Conservation (phyloP, 305 asterid species). For the Caryopteris hybrid region DNA sequence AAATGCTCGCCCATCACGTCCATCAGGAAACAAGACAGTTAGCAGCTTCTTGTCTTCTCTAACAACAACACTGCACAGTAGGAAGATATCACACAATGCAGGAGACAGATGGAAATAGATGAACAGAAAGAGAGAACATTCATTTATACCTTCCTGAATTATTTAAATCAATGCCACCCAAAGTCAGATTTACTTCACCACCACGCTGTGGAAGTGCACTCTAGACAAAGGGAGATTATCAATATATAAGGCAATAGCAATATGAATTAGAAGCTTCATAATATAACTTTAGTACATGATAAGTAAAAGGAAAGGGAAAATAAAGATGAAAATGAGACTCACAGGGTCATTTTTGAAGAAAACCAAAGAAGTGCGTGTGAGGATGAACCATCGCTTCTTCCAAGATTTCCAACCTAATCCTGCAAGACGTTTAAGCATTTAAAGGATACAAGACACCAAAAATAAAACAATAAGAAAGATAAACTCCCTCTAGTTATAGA, state of each 20-base stretch:
- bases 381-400: conserved; percentile 97
- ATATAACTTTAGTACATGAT: conserved; percentile 1
- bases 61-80: conserved; percentile 79
- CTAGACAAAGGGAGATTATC: conserved; percentile 31
- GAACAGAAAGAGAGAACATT: background rate
- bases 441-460: conserved; percentile 13
- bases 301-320: conserved; percentile 8
- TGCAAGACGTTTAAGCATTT: conserved; percentile 39
- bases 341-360: conserved; percentile 96
- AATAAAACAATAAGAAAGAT: too few relatives aligned
- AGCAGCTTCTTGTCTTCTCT: conserved; percentile 97
- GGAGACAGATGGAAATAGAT: conserved; percentile 10
- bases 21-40: conserved; percentile 97
- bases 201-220: conserved; percentile 92
- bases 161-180: conserved; percentile 96
- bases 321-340: conserved; percentile 34
- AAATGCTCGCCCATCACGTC: conserved; percentile 97
- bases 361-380: conserved; percentile 92
- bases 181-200: conserved; percentile 90
- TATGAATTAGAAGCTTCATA: conserved; percentile 1
- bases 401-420: conserved; percentile 96
- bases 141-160: conserved; percentile 81
- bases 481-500: too few relatives aligned
- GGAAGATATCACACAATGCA: conserved; percentile 19
- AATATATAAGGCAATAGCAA: conserved; percentile 18